phyloP scores from a whole-genome alignment of 1,139 yeast species.

The Candida tunisiensis region DNA sequence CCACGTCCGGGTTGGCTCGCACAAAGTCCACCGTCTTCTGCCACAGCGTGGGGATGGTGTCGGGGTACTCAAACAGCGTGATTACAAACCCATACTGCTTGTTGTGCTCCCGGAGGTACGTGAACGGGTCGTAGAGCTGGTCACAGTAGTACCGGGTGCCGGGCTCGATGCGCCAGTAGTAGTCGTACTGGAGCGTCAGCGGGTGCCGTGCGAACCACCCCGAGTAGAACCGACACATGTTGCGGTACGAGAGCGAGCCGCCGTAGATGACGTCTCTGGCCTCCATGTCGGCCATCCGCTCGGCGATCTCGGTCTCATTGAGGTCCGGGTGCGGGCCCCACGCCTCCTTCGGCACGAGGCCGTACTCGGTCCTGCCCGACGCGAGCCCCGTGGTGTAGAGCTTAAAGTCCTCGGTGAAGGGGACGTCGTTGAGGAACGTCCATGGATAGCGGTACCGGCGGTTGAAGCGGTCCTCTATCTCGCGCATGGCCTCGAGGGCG shows the following conservation, averaged over 20 bases:
- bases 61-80: slow-evolving; percentile 56
- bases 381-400: slow-evolving; percentile 62
- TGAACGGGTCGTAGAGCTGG: slow-evolving; percentile 52
- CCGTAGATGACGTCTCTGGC: slow-evolving; percentile 61
- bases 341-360: slow-evolving; percentile 42
- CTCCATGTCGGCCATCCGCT: slow-evolving; percentile 35
- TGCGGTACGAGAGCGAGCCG: slow-evolving; percentile 57
- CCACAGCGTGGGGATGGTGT: slow-evolving; percentile 81
- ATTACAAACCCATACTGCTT: slow-evolving; percentile 84
- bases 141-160: slow-evolving; percentile 77
- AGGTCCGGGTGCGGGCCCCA: slow-evolving; percentile 55
- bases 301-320: slow-evolving; percentile 24
- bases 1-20: slow-evolving; percentile 39
- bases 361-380: slow-evolving; percentile 64
- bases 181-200: slow-evolving; percentile 47
- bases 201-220: slow-evolving; percentile 70
- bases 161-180: slow-evolving; percentile 93
- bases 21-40: slow-evolving; percentile 47
- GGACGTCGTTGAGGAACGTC: slow-evolving; percentile 77
- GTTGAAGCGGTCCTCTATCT: slow-evolving; percentile 44
- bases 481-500: slow-evolving; percentile 48
- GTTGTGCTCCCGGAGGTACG: slow-evolving; percentile 48
- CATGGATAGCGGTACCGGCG: slow-evolving; percentile 47
- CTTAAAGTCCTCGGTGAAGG: slow-evolving; percentile 52
- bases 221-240: slow-evolving; percentile 71